phyloP scores from a whole-genome alignment of 192 early-diverging fungal species.

The Gryganskiella cystojenkinii region DNA sequence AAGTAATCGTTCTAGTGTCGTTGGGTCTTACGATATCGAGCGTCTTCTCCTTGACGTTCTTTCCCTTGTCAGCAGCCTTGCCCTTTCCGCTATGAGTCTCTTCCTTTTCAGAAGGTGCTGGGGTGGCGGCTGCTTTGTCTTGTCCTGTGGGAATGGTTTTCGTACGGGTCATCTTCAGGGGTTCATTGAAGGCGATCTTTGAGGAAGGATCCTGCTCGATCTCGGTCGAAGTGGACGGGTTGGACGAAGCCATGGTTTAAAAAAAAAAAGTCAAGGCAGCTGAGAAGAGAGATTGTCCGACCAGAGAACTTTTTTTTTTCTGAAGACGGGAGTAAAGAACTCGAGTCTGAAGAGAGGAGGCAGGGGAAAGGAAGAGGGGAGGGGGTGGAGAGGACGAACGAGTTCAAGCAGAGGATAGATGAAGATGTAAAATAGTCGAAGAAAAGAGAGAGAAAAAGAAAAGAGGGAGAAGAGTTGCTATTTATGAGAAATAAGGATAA shows the following conservation, averaged over 20 bases:
- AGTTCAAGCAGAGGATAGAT: background rate
- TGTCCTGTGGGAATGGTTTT: constrained; percentile 16
- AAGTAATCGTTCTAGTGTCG: background rate
- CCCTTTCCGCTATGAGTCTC: background rate
- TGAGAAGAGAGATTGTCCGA: background rate
- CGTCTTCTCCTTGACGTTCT: constrained; percentile 11
- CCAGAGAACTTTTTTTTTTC: background rate
- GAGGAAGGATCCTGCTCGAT: constrained; percentile 14
- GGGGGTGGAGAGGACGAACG: background rate
- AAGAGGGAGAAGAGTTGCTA: background rate
- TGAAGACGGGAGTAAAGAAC: background rate
- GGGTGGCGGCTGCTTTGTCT: background rate
- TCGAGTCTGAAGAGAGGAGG: background rate
- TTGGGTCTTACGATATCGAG: constrained; percentile 33
- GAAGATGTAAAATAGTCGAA: background rate
- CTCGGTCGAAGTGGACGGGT: background rate
- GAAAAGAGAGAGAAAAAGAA: background rate
- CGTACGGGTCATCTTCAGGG: constrained; percentile 24
- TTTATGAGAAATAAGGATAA: background rate
- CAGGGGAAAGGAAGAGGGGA: background rate
- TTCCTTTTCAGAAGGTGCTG: constrained; percentile 1
- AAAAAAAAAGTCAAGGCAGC: background rate
- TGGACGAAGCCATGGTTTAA: constrained; percentile 16
- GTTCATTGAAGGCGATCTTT: constrained; percentile 12
- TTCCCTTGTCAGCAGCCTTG: background rate